These are phyloP conservation scores for Candida michaelii DNA, from an alignment of 805 yeast genomes.

Conservation along the genomic window DNA sequence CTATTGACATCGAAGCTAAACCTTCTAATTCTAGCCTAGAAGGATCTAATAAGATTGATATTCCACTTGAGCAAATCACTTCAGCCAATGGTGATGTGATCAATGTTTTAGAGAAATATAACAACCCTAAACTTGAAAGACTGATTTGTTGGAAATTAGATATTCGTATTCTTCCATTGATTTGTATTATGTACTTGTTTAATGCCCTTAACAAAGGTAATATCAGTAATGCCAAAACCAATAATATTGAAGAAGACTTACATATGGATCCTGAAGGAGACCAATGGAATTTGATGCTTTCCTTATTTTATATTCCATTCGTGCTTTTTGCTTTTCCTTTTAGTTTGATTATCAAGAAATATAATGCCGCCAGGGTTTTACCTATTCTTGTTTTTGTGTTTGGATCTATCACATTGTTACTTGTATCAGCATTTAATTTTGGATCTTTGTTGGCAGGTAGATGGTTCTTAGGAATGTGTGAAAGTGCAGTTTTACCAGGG, in stretches of 20 bases:
- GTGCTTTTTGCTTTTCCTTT: constrained; percentile 47
- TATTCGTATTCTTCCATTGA: constrained; percentile 42
- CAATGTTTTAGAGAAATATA: constrained; percentile 14
- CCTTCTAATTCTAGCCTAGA: constrained; percentile 3
- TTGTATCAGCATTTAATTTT: constrained; percentile 38
- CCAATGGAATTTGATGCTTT: constrained; percentile 46
- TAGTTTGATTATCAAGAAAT: constrained; percentile 39
- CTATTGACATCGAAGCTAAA: constrained; percentile 8
- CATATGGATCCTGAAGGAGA: constrained; percentile 32
- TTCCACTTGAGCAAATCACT: constrained; percentile 16
- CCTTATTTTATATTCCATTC: constrained; percentile 47
- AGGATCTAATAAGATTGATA: background rate
- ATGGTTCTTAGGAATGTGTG: constrained; percentile 38
- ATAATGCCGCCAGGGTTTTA: constrained; percentile 43
- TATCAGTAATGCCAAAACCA: constrained; percentile 50
- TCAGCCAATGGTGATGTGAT: constrained; percentile 19
- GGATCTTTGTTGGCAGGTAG: constrained; percentile 34
- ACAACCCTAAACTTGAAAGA: constrained; percentile 24
- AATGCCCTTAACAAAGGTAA: constrained; percentile 51
- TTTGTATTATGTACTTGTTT: constrained; percentile 47
- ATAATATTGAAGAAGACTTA: constrained; percentile 43
- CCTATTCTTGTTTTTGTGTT: constrained; percentile 46
- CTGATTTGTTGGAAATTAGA: constrained; percentile 42
- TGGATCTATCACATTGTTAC: constrained; percentile 40
- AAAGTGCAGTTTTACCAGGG: constrained; percentile 40